These are phyloP conservation scores for Salix dunnii DNA, from an alignment of 345 rosid species.

Conservation along the genomic window DNA sequence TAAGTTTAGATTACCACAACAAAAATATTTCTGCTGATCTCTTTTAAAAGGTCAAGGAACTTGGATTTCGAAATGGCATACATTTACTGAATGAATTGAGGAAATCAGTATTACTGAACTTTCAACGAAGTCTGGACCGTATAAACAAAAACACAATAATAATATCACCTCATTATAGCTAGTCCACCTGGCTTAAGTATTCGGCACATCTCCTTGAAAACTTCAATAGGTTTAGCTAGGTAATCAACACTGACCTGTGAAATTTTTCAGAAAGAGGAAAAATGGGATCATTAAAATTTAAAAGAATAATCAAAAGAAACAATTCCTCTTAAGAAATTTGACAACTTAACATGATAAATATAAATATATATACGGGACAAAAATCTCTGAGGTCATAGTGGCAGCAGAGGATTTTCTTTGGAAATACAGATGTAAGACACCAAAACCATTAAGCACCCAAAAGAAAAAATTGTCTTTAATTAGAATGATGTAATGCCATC, in stretches of 20 bases:
- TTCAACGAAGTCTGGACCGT: too few relatives aligned
- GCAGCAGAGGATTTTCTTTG: neutral
- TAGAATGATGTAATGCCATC: too few relatives aligned
- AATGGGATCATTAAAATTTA: neutral
- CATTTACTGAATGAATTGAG: too few relatives aligned
- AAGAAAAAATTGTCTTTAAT: too few relatives aligned
- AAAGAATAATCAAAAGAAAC: neutral
- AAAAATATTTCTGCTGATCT: neutral
- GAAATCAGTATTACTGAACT: too few relatives aligned
- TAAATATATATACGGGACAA: too few relatives aligned
- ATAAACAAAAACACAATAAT: too few relatives aligned
- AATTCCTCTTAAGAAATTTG: neutral
- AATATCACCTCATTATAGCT: slow-evolving; percentile 66
- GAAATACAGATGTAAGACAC: neutral
- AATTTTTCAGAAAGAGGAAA: neutral
- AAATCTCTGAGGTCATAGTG: neutral
- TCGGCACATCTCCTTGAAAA: slow-evolving; percentile 78
- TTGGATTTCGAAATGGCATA: neutral
- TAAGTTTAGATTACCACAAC: neutral
- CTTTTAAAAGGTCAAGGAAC: neutral
- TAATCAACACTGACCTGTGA: slow-evolving; percentile 87
- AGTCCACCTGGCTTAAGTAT: slow-evolving; percentile 82
- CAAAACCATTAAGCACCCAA: too few relatives aligned
- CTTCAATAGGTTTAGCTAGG: slow-evolving; percentile 71
- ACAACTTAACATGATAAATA: too few relatives aligned